phyloP scores from a whole-genome alignment of 83 land plant species.

The Diphasiastrum complanatum region DNA sequence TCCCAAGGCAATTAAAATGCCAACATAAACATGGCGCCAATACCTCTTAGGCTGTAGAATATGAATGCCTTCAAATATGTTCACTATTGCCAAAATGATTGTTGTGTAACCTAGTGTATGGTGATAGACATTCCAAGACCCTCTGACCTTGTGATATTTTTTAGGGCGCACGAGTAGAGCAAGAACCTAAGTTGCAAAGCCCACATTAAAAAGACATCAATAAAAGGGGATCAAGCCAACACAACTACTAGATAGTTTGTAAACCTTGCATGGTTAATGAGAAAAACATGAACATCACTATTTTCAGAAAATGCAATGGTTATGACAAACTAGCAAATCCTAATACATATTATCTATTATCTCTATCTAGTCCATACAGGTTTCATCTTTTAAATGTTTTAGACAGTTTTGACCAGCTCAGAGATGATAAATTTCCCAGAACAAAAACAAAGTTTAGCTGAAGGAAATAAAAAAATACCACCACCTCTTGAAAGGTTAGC shows the following conservation, averaged over 20 bases:
- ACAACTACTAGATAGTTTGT: neutral
- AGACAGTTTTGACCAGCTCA: too few species aligned
- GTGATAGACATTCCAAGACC: conserved; percentile 93
- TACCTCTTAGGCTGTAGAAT: conserved; percentile 38
- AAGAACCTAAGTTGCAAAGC: conserved; percentile 36
- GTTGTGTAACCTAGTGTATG: conserved; percentile 78
- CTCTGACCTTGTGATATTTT: conserved; percentile 60
- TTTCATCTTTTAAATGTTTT: too few species aligned
- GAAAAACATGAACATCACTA: neutral
- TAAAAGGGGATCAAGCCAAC: neutral
- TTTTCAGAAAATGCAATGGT: neutral
- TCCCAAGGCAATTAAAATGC: conserved; percentile 45
- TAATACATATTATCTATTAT: too few species aligned
- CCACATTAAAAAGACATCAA: neutral
- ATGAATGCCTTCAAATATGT: conserved; percentile 74
- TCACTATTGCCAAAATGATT: conserved; percentile 63
- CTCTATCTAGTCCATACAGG: too few species aligned
- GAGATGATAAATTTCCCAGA: too few species aligned
- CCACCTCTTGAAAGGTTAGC: too few species aligned
- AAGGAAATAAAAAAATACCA: too few species aligned
- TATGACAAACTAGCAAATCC: too few species aligned
- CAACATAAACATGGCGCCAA: conserved; percentile 41
- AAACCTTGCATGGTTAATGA: too few species aligned
- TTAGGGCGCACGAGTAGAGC: conserved; percentile 78
- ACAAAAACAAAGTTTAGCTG: too few species aligned